These are phyloP conservation scores for Globisporangium paddicum DNA, from an alignment of 352 stramenopile genomes.

Conservation along the genomic window DNA sequence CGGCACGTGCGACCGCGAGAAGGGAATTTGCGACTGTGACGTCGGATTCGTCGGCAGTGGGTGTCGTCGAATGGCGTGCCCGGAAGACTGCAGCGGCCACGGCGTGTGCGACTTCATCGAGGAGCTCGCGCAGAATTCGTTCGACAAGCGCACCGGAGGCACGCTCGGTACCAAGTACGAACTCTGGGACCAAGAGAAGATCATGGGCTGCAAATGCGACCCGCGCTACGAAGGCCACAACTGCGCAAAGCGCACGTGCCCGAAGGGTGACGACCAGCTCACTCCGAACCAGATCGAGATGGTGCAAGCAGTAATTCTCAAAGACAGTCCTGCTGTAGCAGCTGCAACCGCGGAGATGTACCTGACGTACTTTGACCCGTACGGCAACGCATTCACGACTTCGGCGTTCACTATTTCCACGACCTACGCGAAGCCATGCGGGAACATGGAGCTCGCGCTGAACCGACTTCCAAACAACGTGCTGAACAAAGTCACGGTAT, in stretches of 20 bases:
- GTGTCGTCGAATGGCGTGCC: constrained; percentile 45
- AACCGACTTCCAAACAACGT: constrained; percentile 58
- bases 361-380: constrained; percentile 70
- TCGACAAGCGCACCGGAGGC: constrained; percentile 38
- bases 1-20: constrained; percentile 68
- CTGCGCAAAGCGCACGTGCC: constrained; percentile 74
- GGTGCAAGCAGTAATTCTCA: constrained; percentile 29
- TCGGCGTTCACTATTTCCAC: constrained; percentile 32
- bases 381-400: constrained; percentile 63
- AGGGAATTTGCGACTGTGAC: constrained; percentile 64
- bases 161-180: constrained; percentile 21
- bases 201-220: constrained; percentile 60
- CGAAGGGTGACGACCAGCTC: constrained; percentile 79
- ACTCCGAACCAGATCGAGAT: constrained; percentile 54
- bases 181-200: constrained; percentile 78
- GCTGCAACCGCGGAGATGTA: constrained; percentile 18
- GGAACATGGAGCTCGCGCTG: constrained; percentile 34
- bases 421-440: too few relatives aligned
- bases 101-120: constrained; percentile 51
- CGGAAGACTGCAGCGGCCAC: constrained; percentile 42
- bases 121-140: constrained; percentile 36
- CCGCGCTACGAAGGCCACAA: constrained; percentile 43
- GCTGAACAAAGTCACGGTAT: constrained; percentile 43
- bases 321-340: neutral
- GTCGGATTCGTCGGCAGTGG: constrained; percentile 57